Evolutionary conservation across 2,329 filamentous ascomycete species (phyloP).

Genomic region (Aspergillus versicolor): DNA sequence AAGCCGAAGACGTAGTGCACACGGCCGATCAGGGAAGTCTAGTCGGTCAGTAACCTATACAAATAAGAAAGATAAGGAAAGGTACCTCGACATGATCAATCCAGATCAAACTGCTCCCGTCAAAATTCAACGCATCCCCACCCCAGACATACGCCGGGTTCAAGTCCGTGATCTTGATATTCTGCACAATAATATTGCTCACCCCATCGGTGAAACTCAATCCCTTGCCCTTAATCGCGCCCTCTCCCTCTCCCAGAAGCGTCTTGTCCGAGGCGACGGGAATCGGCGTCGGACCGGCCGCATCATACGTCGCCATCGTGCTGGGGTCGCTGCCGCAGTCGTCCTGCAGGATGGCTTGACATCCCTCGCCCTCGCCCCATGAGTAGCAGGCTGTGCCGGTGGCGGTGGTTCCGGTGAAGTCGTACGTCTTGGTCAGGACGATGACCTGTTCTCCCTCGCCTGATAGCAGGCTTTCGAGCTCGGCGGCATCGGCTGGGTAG

Average conservation of each 20-base stretch:
- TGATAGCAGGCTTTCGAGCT: conserved; percentile 58
- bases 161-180: conserved; percentile 51
- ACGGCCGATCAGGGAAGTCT: conserved; percentile 40
- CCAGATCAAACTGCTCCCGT: conserved; percentile 45
- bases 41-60: neutral
- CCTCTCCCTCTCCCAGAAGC: conserved; percentile 49
- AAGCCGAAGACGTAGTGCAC: conserved; percentile 49
- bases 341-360: conserved; percentile 55
- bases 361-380: conserved; percentile 22
- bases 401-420: conserved; percentile 19
- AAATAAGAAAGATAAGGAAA: neutral
- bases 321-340: conserved; percentile 57
- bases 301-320: conserved; percentile 46
- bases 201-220: conserved; percentile 44
- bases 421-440: conserved; percentile 53
- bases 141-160: conserved; percentile 60
- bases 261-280: conserved; percentile 56
- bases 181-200: conserved; percentile 60
- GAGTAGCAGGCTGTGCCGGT: conserved; percentile 25
- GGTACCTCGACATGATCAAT: conserved; percentile 47
- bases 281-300: conserved; percentile 50
- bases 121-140: conserved; percentile 56
- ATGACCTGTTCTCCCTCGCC: conserved; percentile 56
- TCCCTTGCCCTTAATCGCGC: conserved; percentile 57
- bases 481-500: conserved; percentile 50